Evolutionary conservation across 441 rosid genomes (phyloP).

Genomic region (Breynia disticha): DNA sequence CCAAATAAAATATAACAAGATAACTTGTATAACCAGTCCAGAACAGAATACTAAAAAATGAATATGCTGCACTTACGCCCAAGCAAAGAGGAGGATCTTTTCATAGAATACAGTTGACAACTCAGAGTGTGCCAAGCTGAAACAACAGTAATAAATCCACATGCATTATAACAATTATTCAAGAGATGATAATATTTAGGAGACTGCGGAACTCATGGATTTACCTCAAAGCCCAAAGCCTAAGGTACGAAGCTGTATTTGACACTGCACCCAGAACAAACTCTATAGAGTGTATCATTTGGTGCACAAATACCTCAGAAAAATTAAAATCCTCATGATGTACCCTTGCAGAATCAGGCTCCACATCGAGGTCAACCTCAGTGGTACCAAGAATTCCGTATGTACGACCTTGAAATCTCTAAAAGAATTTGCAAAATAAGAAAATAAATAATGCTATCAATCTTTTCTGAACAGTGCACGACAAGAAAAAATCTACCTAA

Average conservation of each 20-base stretch:
- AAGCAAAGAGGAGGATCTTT: slow-evolving; percentile 75
- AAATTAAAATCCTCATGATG: slow-evolving; percentile 91
- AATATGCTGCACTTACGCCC: slow-evolving; percentile 50
- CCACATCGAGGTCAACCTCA: slow-evolving; percentile 51
- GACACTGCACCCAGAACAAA: slow-evolving; percentile 96
- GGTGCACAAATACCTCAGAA: slow-evolving; percentile 86
- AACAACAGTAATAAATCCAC: slow-evolving; percentile 6
- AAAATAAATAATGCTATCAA: no score
- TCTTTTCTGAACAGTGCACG: no score
- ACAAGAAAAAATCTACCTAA: no score
- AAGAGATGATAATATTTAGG: background rate
- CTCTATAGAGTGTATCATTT: slow-evolving; percentile 90
- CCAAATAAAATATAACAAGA: background rate
- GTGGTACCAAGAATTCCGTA: slow-evolving; percentile 39
- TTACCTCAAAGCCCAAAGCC: slow-evolving; percentile 97
- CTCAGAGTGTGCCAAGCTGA: slow-evolving; percentile 92
- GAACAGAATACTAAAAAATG: background rate
- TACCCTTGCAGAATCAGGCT: slow-evolving; percentile 39
- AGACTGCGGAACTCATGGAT: no score
- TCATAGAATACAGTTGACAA: slow-evolving; percentile 88
- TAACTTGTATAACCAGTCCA: background rate
- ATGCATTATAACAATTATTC: background rate
- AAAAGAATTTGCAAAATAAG: no score
- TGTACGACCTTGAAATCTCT: slow-evolving; percentile 74
- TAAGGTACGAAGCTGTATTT: slow-evolving; percentile 91